Evolutionary conservation across 805 yeast genomes (phyloP), one percentile per base, ranked within the genome.

Genomic region (Metschnikowia drakensbergensis): DNA sequence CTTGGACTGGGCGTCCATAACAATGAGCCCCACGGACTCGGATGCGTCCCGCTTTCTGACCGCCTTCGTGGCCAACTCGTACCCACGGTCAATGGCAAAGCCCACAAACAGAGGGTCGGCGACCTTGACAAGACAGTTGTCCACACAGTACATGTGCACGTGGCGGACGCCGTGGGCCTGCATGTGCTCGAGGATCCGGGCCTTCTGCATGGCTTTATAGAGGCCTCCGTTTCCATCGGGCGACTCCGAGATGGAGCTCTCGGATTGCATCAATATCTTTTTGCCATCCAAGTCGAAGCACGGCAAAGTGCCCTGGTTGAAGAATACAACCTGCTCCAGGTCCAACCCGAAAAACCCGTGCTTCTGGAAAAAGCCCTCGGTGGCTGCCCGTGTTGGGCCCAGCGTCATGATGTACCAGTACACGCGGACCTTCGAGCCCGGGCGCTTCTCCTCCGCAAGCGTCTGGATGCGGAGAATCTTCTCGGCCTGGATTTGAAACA

Each of bases 171-270:
- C 90, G 48, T 82, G 82, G 6, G 58, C 51, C 28, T 69, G 61
- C 63, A 94, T 80, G 64, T 92, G 96, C 5, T 79, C 77, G 30
- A 94, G 60, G 17, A 91, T 71, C 2, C 80, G 78, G 55, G 84
- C 79, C 37, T 77, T 77, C 57, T 71, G 68, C 35, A 94, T 75
- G 0, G 97, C 98, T 61, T 82, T 84, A 71, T 94, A 94, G 44
- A 94, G 74, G 1, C 99, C 99, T 50, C 99, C 99, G 65, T 94
- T 94, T 1, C 99, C 99, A 67, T 94, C 98, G 1, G 99, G 99
- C 5, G 97, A 87, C 59, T 86, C 86, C 27, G 90, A 84, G 34
- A 88, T 75, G 26, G 75, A 67, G 37, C 69, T 61, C 37, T 76
- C 71, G 6, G 81, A 65, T 53, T 81, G 82, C 62, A 89, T 62